Evolutionary conservation across 1,139 yeast species (phyloP), one percentile per base, ranked within the genome.

Genomic region (Meyerozyma elateridarum): DNA sequence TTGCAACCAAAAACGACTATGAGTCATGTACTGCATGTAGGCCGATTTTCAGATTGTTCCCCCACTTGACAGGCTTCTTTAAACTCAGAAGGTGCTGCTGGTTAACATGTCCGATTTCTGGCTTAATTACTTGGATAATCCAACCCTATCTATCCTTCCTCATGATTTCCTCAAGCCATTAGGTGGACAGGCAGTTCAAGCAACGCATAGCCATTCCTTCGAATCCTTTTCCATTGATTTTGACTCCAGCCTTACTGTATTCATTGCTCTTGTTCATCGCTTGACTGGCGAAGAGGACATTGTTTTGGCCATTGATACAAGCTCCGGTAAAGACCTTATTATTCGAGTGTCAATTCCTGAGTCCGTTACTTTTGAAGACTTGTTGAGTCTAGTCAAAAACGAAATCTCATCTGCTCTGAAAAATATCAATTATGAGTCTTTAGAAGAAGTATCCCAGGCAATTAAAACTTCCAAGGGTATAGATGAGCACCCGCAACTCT

Each of bases 271-370:
- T 36, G 70, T 85, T 24, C 81, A 74, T 57, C 73, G 97, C 52
- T 66, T 85, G 35, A 83, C 96, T 4, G 97, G 96, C 17, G 97
- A 91, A 52, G 96, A 88, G 42, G 97, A 91, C 49, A 79, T 91
- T 34, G 80, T 84, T n/a, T 61, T 91, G 40, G 87, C 94, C 17
- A 76, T 93, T 1, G 79, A 78, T 38, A 56, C 68, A 11, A 57
- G 63, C 15, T 48, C 52, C 7, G 51, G 52, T 18, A 54, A 56
- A 38, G 79, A 64, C 41, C 76, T 77, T 42, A 77, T 85, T 17
- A 54, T 85, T 27, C 69, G 95, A 48, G 62, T 83, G 32, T 64
- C 63, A 22, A 61, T 87, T 39, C 65, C 73, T 33, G 76, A 84
- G 22, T 58, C 63, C 8, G 49, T 64, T 47, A 56, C 79, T 0